Conservation (phyloP, 2,329 filamentous ascomycete species). For the Pseudocercospora pini-densiflorae region DNA sequence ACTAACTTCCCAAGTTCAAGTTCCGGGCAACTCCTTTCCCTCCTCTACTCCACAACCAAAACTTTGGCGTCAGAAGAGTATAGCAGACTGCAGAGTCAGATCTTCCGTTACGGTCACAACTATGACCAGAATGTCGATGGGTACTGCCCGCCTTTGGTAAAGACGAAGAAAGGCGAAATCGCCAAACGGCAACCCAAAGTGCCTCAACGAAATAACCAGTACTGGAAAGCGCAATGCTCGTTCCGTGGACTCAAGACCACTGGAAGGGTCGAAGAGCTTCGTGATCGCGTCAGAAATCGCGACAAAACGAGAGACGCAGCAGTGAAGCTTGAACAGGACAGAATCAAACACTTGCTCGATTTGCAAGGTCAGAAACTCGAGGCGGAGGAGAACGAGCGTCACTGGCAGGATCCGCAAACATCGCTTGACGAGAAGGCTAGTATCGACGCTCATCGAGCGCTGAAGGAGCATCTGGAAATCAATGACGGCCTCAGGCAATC, state of each 20-base stretch:
- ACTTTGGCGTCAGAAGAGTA: too few relatives aligned
- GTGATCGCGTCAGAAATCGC: constrained; percentile 6
- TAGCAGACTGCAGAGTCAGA: too few relatives aligned
- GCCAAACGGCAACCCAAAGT: constrained; percentile 17
- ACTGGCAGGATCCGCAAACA: constrained; percentile 6
- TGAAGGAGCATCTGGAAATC: too few relatives aligned
- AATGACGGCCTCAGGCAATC: too few relatives aligned
- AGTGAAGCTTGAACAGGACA: constrained; percentile 5
- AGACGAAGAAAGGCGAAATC: constrained; percentile 6
- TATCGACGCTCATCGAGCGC: too few relatives aligned
- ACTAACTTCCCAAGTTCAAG: too few relatives aligned
- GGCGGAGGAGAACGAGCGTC: constrained; percentile 2
- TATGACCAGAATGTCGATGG: constrained; percentile 13
- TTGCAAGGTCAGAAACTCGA: not conserved
- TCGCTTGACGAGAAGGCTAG: too few relatives aligned
- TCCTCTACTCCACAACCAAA: too few relatives aligned
- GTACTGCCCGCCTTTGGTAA: not conserved
- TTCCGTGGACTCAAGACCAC: constrained; percentile 14
- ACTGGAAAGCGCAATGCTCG: constrained; percentile 23
- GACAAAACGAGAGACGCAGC: not conserved
- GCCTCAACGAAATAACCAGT: not conserved
- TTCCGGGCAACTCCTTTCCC: too few relatives aligned
- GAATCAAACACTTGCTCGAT: not conserved
- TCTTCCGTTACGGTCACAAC: not conserved
- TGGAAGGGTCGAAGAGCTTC: constrained; percentile 12